Conservation (phyloP, 139 green algal genomes). For the Auxenochlorella pyrenoidosa region DNA sequence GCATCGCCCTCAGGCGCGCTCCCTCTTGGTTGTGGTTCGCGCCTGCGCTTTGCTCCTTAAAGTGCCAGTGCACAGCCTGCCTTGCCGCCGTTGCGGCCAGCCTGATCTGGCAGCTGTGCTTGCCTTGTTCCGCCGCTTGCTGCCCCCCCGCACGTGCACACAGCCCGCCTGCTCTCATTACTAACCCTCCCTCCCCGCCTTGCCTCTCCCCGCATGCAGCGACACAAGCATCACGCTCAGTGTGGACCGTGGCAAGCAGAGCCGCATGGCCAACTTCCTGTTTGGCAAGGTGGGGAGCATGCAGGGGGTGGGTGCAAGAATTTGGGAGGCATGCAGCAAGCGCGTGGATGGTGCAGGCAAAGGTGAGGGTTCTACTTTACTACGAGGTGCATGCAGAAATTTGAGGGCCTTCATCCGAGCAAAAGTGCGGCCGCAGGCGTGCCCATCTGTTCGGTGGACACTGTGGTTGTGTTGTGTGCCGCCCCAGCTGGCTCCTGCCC, state of each 20-base stretch:
- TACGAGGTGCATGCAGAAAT: too few relatives aligned
- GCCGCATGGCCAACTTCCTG: slow-evolving; percentile 12
- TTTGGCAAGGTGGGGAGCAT: neutral
- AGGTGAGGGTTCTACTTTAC: too few relatives aligned
- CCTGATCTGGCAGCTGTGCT: too few relatives aligned
- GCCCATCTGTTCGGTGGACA: too few relatives aligned
- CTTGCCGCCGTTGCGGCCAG: too few relatives aligned
- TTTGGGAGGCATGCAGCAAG: too few relatives aligned
- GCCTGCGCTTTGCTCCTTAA: neutral
- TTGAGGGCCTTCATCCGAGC: too few relatives aligned
- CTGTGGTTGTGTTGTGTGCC: too few relatives aligned
- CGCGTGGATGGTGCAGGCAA: too few relatives aligned
- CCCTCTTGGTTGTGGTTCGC: neutral
- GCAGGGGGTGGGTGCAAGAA: neutral
- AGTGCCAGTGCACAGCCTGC: too few relatives aligned
- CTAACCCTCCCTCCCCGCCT: neutral
- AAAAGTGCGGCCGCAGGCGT: neutral
- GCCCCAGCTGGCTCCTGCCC: neutral
- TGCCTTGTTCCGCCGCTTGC: too few relatives aligned
- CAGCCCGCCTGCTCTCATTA: neutral
- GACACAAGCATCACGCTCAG: slow-evolving; percentile 11
- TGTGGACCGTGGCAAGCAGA: slow-evolving; percentile 29
- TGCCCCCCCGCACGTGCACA: neutral
- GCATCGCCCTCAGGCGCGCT: neutral
- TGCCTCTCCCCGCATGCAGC: neutral